Conservation (phyloP, 768 basidiomycete genomes). For the Tulasnella sp. region DNA sequence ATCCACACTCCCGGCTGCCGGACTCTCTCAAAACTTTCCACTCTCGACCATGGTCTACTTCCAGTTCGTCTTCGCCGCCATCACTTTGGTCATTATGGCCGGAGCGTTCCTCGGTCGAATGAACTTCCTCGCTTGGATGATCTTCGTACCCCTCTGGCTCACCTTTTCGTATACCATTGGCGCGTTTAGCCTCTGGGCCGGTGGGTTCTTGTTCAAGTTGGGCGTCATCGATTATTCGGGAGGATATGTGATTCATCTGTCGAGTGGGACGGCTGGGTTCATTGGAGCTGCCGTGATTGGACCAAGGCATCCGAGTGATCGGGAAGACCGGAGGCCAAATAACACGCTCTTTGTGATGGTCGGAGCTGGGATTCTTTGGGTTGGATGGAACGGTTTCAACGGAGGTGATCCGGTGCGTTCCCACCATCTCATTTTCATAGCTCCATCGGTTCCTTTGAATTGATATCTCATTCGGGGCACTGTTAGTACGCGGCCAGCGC, state of each 20-base stretch:
- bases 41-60: conserved; percentile 16
- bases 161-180: conserved; percentile 15
- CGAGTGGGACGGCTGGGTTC: conserved; percentile 8
- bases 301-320: conserved; percentile 5
- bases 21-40: conserved; percentile 2
- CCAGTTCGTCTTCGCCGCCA: conserved; percentile 17
- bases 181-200: conserved; percentile 14
- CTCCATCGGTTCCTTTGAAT: background rate
- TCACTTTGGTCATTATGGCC: conserved; percentile 14
- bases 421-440: background rate
- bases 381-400: conserved; percentile 5
- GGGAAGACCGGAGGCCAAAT: conserved; percentile 10
- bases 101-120: conserved; percentile 15
- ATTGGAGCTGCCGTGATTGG: conserved; percentile 2
- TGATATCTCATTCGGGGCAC: background rate
- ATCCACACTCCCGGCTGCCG: conserved; percentile 6
- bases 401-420: no score
- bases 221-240: conserved; percentile 16
- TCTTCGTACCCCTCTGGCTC: conserved; percentile 16
- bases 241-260: conserved; percentile 11
- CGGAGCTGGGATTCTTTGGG: conserved; percentile 13
- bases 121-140: conserved; percentile 16
- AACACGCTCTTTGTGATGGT: conserved; percentile 8
- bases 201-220: conserved; percentile 9
- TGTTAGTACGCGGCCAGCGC: conserved; percentile 14